These are phyloP conservation scores for Hanseniaspora meyeri DNA, from an alignment of 805 yeast species.

Conservation along the genomic window DNA sequence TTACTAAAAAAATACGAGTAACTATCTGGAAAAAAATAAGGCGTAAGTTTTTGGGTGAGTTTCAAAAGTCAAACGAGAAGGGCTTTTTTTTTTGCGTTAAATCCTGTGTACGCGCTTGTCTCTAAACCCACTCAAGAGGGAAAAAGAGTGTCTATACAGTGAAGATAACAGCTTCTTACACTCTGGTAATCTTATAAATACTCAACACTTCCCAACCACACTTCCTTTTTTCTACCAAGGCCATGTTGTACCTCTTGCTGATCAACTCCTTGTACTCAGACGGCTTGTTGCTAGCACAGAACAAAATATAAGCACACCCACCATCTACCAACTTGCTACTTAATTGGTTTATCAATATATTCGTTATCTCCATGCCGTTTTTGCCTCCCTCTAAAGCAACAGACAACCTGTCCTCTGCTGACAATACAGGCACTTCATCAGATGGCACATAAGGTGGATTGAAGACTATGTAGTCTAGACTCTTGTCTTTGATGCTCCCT, in stretches of 20 bases:
- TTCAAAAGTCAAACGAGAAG: too few relatives aligned
- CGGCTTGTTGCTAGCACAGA: slow-evolving; percentile 86
- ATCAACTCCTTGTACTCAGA: slow-evolving; percentile 34
- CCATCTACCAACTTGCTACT: slow-evolving; percentile 37
- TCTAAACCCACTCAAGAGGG: too few relatives aligned
- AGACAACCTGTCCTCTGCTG: slow-evolving; percentile 57
- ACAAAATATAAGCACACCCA: slow-evolving; percentile 79
- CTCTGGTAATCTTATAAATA: slow-evolving; percentile 45
- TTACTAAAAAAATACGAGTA: too few relatives aligned
- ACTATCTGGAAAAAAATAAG: too few relatives aligned
- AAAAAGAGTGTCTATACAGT: too few relatives aligned
- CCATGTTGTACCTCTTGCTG: slow-evolving; percentile 39
- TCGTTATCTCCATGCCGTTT: slow-evolving; percentile 82
- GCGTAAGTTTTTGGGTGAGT: too few relatives aligned
- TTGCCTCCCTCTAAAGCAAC: slow-evolving; percentile 81
- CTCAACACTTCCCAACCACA: slow-evolving; percentile 95
- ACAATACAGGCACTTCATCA: slow-evolving; percentile 53
- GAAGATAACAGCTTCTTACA: not conserved
- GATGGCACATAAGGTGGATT: slow-evolving; percentile 98
- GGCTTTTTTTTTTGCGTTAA: too few relatives aligned
- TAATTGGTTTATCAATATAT: slow-evolving; percentile 44
- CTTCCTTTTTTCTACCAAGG: slow-evolving; percentile 49
- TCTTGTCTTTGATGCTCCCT: slow-evolving; percentile 32
- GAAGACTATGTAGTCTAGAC: slow-evolving; percentile 65
- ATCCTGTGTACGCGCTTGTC: too few relatives aligned